These are phyloP conservation scores for Xylaria longipes DNA, from an alignment of 495 filamentous ascomycete genomes.

Conservation along the genomic window DNA sequence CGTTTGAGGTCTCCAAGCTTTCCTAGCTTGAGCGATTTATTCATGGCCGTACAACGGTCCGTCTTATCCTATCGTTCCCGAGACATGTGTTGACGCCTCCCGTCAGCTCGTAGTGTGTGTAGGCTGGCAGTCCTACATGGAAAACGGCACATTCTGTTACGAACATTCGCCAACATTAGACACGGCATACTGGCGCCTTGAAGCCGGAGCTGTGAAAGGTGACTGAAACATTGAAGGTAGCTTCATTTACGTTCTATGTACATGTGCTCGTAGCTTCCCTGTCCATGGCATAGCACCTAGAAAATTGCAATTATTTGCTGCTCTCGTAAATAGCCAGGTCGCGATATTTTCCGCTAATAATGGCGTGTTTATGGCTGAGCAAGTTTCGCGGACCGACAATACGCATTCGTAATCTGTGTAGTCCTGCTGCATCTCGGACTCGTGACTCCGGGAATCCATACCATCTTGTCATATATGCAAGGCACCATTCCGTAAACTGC, in stretches of 20 bases:
- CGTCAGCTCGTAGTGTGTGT: not conserved
- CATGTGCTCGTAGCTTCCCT: not conserved
- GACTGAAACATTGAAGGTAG: not conserved
- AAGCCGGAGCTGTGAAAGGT: not conserved
- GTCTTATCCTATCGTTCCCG: conserved; percentile 6
- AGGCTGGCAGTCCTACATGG: not conserved
- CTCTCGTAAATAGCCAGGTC: not conserved
- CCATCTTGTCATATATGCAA: conserved; percentile 9
- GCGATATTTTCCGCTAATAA: not conserved
- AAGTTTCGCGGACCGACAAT: conserved; percentile 6
- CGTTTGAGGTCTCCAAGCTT: conserved; percentile 16
- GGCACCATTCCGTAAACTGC: conserved; percentile 11
- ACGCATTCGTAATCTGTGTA: not conserved
- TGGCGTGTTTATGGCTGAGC: not conserved
- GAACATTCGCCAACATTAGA: not conserved
- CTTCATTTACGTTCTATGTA: not conserved
- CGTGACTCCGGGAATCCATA: conserved; percentile 2
- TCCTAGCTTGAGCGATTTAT: not conserved
- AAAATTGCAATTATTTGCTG: not conserved
- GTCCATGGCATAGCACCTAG: not conserved
- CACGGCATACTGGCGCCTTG: not conserved
- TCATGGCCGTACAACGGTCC: not conserved
- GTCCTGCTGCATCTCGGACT: not conserved
- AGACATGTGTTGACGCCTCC: not conserved
- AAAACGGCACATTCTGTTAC: not conserved